Evolutionary conservation across 164 flowering plant species (phyloP), one percentile per base, ranked within the genome.

Genomic region (Berberis vulgaris): DNA sequence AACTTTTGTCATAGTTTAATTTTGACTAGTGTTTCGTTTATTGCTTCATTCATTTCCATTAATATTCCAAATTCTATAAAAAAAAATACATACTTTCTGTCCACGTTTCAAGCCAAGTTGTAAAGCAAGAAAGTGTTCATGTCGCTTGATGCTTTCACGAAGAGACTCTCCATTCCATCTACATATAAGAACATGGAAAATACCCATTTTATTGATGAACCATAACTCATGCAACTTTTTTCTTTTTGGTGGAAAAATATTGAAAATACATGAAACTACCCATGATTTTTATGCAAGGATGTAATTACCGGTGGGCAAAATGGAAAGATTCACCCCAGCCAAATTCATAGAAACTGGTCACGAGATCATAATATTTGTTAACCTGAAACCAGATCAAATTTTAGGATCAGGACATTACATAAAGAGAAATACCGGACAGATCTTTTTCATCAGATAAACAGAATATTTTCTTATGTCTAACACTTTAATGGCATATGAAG

Each of bases 261-360:
- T 26, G 26, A 26, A 26, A 26, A 26, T 26, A 26, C 26, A 26
- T 26, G 8, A 52, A 52, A 52, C 13, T 52, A 7, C 55, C 8
- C 12, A 52, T 3, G 3, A 52, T 10, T 10, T 52, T 52, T 1
- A 3, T 46, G 41, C 42, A 66, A 41, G 43, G 26, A 58, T 59
- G 59, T 0, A 38, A 47, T 26, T 41, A 88, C 99, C 99, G 86
- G 72, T 73, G 85, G 13, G 97, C 99, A 84, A 95, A 95, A 76
- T 95, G 99, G 75, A 95, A 91, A 69, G 97, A 91, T 67, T 95
- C 97, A 65, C 99, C 97, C 99, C 99, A 95, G 57, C 99, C 99
- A 83, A 76, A 95, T 79, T 95, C 99, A 75, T 91, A 95, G 76
- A 95, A 95, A 82, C 99, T 95, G 60, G 99, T 95, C 39, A 72